Base-by-base conservation (phyloP, 202 grass and related monocot genomes). In the Elaeis oleifera region DNA sequence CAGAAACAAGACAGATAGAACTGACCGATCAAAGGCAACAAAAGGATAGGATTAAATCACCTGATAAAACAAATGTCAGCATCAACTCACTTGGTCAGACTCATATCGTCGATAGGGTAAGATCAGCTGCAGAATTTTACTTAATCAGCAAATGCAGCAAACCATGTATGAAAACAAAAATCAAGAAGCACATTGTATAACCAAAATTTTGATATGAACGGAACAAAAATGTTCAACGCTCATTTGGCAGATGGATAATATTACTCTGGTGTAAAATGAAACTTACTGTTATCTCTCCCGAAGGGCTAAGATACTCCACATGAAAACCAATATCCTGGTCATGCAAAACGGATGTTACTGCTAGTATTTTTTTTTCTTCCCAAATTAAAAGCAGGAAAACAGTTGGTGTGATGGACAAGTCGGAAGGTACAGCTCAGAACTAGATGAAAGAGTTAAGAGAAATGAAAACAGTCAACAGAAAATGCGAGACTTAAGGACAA, bases 261-360 rank as follows among this genome's bases (percentile, higher is more conserved):
- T 36, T 36, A 9, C 32, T 36, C 32, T 36, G 5, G 29, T 32
- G 4, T 36, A 48, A 11, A 67, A 61, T 3, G 31, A 75, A 81
- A 44, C 82, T 84, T 86, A 99, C 94, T 26, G 75, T 99, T 79
- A 75, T 92, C 71, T 84, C 88, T 53, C 85, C 85, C 28, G 88
- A 86, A 51, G 80, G 84, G 55, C 82, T 89, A 61, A 92, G 63
- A 78, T 92, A 92, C 65, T 99, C 94, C 55, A 92, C 74, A 72
- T 89, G 94, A 75, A 99, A 99, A 61, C 88, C 94, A 84, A 92
- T 78, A 68, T 99, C 94, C 94, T 99, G 94, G 28, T 25, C 64
- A 83, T 9, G 61, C 53, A 16, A 72, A 58, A 66, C 3, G 28
- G 23, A 48, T 61, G 63, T 58, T 72, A 73, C 20, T 51, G 9